Conservation (phyloP, 345 rosid genomes). For the Rubroshorea leprosula region DNA sequence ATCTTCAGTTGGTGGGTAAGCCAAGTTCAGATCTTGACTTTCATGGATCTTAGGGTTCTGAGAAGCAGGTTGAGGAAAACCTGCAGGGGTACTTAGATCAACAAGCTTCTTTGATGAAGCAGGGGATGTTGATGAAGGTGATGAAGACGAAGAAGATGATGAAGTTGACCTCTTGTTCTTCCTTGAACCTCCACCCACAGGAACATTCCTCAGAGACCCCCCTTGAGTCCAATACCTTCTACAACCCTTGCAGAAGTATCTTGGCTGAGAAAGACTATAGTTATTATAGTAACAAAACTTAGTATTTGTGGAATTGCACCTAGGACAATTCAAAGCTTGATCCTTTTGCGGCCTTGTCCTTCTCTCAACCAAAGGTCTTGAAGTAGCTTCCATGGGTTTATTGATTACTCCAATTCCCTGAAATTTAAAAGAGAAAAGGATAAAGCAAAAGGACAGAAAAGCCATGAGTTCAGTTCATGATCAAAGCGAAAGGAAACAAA, state of each 20-base stretch:
- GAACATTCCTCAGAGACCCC: constrained; percentile 52
- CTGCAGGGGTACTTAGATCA: constrained; percentile 15
- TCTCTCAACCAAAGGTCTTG: constrained; percentile 26
- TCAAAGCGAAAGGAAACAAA: constrained; percentile 19
- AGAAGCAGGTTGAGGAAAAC: constrained; percentile 16
- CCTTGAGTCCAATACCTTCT: constrained; percentile 63
- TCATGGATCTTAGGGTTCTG: constrained; percentile 36
- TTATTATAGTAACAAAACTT: constrained; percentile 61
- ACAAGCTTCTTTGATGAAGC: constrained; percentile 25
- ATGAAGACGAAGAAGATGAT: constrained; percentile 19
- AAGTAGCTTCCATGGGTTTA: constrained; percentile 31
- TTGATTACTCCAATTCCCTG: constrained; percentile 30
- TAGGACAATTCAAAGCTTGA: constrained; percentile 45
- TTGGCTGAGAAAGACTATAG: constrained; percentile 55
- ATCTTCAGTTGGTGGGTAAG: constrained; percentile 16
- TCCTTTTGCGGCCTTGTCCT: constrained; percentile 36
- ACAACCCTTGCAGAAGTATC: constrained; percentile 54
- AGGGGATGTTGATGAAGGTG: constrained; percentile 21
- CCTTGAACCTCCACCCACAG: constrained; percentile 60
- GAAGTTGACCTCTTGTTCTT: constrained; percentile 42
- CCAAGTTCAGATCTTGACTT: constrained; percentile 39
- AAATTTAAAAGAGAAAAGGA: constrained; percentile 7
- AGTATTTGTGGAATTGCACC: constrained; percentile 48
- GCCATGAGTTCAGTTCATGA: constrained; percentile 26
- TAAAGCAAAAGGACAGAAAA: constrained; percentile 4